Evolutionary conservation across 208 protist genomes (phyloP).

Genomic region (Crithidia thermophila): DNA sequence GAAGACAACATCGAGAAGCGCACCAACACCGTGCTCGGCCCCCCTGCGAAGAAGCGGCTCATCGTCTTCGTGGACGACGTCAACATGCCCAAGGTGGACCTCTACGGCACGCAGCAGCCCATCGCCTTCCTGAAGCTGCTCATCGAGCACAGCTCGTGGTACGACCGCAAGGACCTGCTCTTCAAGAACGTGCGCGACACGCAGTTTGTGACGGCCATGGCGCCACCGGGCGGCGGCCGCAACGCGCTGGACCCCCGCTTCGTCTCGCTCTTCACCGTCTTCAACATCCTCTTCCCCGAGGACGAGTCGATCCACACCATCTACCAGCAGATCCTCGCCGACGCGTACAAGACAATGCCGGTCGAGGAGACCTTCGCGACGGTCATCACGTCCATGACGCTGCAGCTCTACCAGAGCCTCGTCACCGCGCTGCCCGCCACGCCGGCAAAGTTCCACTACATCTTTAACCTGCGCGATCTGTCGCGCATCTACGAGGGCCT

Average conservation of each 20-base stretch:
- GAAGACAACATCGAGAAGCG: slow-evolving; percentile 98
- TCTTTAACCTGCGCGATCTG: slow-evolving; percentile 99
- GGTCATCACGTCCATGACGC: slow-evolving; percentile 92
- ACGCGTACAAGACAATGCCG: slow-evolving; percentile 85
- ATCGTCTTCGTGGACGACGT: slow-evolving; percentile 99
- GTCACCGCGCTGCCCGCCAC: slow-evolving; percentile 95
- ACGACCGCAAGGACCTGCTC: slow-evolving; percentile 96
- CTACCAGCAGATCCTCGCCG: slow-evolving; percentile 95
- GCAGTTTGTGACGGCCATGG: slow-evolving; percentile 97
- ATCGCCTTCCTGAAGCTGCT: slow-evolving; percentile 99
- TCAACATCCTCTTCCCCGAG: slow-evolving; percentile 98
- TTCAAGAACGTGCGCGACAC: slow-evolving; percentile 97
- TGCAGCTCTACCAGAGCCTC: slow-evolving; percentile 94
- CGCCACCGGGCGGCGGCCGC: slow-evolving; percentile 96
- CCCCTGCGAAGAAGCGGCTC: slow-evolving; percentile 96
- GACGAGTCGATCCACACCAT: slow-evolving; percentile 96
- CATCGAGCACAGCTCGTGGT: slow-evolving; percentile 96
- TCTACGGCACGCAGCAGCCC: slow-evolving; percentile 99
- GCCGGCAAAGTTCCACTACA: slow-evolving; percentile 99
- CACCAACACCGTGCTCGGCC: slow-evolving; percentile 95
- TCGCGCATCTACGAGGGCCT: slow-evolving; percentile 98
- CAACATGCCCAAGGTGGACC: slow-evolving; percentile 99
- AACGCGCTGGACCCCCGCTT: slow-evolving; percentile 98
- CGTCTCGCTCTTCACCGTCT: slow-evolving; percentile 97
- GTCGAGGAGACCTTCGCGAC: slow-evolving; percentile 47